Percentiles rank a stretch among this genome's conserved stretches.
phyloP scores from a whole-genome alignment of 768 basidiomycete species.

The Asterophora lycoperdoides region DNA sequence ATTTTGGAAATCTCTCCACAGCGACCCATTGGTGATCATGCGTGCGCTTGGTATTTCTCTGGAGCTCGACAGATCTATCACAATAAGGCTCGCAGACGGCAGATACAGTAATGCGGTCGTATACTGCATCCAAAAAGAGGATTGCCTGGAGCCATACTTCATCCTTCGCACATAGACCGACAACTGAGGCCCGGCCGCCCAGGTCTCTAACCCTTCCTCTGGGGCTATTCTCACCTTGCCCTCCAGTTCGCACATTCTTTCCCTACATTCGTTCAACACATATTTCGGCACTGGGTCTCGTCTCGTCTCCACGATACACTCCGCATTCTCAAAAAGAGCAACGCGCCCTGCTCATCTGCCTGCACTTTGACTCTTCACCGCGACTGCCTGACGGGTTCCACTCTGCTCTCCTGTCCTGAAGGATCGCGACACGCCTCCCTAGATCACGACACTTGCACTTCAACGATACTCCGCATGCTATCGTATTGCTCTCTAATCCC shows the following conservation, averaged over 20 bases:
- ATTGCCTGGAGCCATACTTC: neutral
- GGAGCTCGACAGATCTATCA: conserved; percentile 33
- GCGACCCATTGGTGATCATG: conserved; percentile 31
- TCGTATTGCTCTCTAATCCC: neutral
- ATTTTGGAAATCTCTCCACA: conserved; percentile 29
- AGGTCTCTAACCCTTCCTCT: neutral
- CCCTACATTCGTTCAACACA: no score
- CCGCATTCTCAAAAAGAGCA: no score
- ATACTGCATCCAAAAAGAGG: neutral
- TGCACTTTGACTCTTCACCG: no score
- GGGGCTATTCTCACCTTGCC: neutral
- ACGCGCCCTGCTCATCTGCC: no score
- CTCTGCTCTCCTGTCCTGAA: neutral
- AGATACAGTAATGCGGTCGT: neutral
- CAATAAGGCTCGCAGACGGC: conserved; percentile 24
- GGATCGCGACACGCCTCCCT: neutral
- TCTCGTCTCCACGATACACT: no score
- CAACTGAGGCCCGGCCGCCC: neutral
- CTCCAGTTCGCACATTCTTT: no score
- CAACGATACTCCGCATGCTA: neutral
- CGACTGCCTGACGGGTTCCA: no score
- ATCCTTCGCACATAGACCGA: neutral
- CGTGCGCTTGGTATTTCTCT: conserved; percentile 38
- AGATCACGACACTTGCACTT: neutral
- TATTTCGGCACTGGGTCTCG: neutral